Evolutionary conservation across 768 basidiomycete species (phyloP), one percentile per base, ranked within the genome.

Genomic region (Boletus vinaceobasis): DNA sequence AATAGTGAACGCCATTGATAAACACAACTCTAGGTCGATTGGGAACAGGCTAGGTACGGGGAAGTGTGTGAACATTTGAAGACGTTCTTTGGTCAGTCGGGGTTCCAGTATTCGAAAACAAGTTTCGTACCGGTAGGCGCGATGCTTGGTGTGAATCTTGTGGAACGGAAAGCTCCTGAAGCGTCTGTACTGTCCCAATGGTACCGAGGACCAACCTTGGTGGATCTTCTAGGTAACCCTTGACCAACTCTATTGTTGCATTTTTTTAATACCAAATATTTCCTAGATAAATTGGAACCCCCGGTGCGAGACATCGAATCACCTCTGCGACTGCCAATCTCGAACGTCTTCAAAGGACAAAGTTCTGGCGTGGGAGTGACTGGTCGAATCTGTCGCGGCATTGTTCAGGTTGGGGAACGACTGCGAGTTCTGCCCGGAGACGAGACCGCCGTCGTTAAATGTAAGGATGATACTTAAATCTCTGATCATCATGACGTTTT

Each of bases 291-390:
- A 55, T 72, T 97, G 39, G 88, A 90, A 55, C 90, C 93, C 0
- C 95, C 95, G 0, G 64, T 74, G 8, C 79, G 95, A 43, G 87
- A 93, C 49, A 85, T 95, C 44, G 76, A 79, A 4, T 78, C 84
- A 0, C 87, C 95, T 0, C 70, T 96, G 23, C 83, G 97, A 36
- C 78, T 98, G 43, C 97, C 97, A 0, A 82, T 98, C 21, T 89
- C 93, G 13, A 98, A 99, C 67, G 91, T 98, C 4, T 98, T 96
- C 79, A 95, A 87, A 70, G 89, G 90, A 4, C 87, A 88, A 65
- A 83, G 86, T 15, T 84, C 90, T 3, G 83, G 88, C 2, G 83
- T 82, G 5, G 89, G 85, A 0, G 84, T 98, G 0, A 82, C 87
- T 23, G 97, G 97, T 17, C 76, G 94, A 47, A 74, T 98, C 42